phyloP scores from a whole-genome alignment of 768 basidiomycete genomes.

The Xerocomellus intermedius region DNA sequence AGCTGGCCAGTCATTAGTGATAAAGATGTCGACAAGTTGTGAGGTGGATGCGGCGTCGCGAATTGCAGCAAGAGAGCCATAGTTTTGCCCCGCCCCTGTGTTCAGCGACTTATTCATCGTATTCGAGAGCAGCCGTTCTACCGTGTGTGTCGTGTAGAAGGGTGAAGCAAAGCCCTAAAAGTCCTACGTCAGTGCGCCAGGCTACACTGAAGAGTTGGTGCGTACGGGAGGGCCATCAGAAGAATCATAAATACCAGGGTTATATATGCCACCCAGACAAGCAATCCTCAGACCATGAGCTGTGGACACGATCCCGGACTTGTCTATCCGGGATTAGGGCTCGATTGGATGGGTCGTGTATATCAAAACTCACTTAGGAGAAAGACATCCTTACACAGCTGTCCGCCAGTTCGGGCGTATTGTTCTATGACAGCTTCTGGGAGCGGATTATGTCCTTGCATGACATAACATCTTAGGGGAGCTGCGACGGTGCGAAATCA shows the following conservation, averaged over 20 bases:
- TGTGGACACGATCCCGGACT: conserved; percentile 78
- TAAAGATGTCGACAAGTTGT: conserved; percentile 73
- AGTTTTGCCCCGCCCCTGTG: conserved; percentile 46
- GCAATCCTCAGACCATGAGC: conserved; percentile 80
- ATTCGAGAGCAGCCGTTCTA: conserved; percentile 72
- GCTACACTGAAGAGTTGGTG: conserved; percentile 6
- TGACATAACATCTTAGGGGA: conserved; percentile 89
- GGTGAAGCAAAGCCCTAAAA: conserved; percentile 72
- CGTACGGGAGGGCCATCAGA: conserved; percentile 66
- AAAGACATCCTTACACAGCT: conserved; percentile 80
- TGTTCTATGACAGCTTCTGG: conserved; percentile 72
- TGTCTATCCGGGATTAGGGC: conserved; percentile 47
- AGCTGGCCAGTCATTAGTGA: conserved; percentile 78
- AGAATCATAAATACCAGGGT: conserved; percentile 54
- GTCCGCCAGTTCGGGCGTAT: conserved; percentile 72
- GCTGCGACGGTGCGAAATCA: conserved; percentile 44
- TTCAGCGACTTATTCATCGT: conserved; percentile 51
- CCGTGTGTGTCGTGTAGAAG: conserved; percentile 66
- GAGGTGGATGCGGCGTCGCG: conserved; percentile 59
- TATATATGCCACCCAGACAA: conserved; percentile 78
- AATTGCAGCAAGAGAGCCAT: conserved; percentile 66
- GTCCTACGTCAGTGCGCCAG: conserved; percentile 1
- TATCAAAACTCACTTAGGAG: conserved; percentile 64
- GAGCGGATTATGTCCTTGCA: conserved; percentile 79
- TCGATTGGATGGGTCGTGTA: not conserved